phyloP scores from a whole-genome alignment of 495 filamentous ascomycete genomes.

The Aspergillus campestris region DNA sequence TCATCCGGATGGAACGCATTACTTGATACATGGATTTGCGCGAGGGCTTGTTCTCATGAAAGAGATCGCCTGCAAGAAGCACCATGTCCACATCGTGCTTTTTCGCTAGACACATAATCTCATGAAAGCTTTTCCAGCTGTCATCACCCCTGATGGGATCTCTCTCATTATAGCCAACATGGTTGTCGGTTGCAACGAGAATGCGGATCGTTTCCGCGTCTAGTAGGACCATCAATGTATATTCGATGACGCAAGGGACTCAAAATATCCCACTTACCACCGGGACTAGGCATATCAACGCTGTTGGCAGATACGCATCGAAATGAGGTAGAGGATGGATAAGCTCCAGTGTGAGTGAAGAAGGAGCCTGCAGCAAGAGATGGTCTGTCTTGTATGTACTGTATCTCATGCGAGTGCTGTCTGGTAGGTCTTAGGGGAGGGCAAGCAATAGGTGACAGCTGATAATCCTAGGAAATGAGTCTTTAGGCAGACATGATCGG shows the following conservation, averaged over 20 bases:
- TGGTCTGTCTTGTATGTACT: too few species aligned
- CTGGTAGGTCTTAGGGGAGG: too few species aligned
- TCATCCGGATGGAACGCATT: slow-evolving; percentile 85
- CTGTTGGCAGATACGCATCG: background rate
- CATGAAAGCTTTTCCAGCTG: slow-evolving; percentile 93
- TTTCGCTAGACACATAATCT: slow-evolving; percentile 86
- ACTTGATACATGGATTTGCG: slow-evolving; percentile 94
- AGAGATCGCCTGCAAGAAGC: slow-evolving; percentile 85
- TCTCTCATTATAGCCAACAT: slow-evolving; percentile 94
- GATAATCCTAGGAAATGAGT: too few species aligned
- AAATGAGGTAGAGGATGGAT: background rate
- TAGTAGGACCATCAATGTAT: slow-evolving; percentile 16
- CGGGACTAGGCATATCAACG: slow-evolving; percentile 18
- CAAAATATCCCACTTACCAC: slow-evolving; percentile 10
- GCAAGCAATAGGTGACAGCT: too few species aligned
- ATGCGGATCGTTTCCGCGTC: slow-evolving; percentile 89
- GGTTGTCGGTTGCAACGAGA: slow-evolving; percentile 87
- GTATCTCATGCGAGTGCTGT: too few species aligned
- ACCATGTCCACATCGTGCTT: slow-evolving; percentile 94
- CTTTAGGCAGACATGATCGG: too few species aligned
- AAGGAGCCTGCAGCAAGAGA: too few species aligned
- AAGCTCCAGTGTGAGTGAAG: background rate
- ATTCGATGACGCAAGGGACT: background rate
- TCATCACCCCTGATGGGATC: slow-evolving; percentile 91
- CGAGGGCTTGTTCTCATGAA: slow-evolving; percentile 98